Evolutionary conservation across 768 basidiomycete species (phyloP).

Genomic region (Leccinum aurantiacum): DNA sequence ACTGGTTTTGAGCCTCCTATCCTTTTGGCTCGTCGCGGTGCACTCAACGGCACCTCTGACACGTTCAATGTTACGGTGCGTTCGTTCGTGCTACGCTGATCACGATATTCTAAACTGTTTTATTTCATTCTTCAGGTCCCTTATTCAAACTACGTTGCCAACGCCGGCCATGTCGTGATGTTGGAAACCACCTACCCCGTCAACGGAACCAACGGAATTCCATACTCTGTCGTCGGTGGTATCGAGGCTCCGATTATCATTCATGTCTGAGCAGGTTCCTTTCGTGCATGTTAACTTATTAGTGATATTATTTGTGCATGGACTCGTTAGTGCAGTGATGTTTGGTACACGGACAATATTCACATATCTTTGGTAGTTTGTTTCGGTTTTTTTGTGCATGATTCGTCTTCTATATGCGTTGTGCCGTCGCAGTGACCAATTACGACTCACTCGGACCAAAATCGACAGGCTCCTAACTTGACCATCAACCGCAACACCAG

Average conservation of each 20-base stretch:
- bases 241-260: slow-evolving; percentile 15
- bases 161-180: slow-evolving; percentile 10
- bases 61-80: background rate
- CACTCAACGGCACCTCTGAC: background rate
- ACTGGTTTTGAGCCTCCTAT: slow-evolving; percentile 32
- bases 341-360: too few species aligned
- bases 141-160: slow-evolving; percentile 19
- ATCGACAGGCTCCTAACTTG: too few species aligned
- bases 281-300: background rate
- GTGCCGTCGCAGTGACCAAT: too few species aligned
- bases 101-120: background rate
- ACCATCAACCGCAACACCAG: too few species aligned
- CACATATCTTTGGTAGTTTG: too few species aligned
- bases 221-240: background rate
- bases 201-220: slow-evolving; percentile 12
- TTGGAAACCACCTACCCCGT: slow-evolving; percentile 26
- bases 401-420: too few species aligned
- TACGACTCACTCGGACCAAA: too few species aligned
- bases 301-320: too few species aligned
- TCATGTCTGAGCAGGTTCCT: slow-evolving; percentile 7
- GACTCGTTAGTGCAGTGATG: too few species aligned
- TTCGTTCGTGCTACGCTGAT: background rate
- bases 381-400: too few species aligned
- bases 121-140: slow-evolving; percentile 22
- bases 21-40: slow-evolving; percentile 16